Evolutionary conservation across 2,329 filamentous ascomycete species (phyloP), one percentile per base, ranked within the genome.

Genomic region (Aspergillus clavatus): DNA sequence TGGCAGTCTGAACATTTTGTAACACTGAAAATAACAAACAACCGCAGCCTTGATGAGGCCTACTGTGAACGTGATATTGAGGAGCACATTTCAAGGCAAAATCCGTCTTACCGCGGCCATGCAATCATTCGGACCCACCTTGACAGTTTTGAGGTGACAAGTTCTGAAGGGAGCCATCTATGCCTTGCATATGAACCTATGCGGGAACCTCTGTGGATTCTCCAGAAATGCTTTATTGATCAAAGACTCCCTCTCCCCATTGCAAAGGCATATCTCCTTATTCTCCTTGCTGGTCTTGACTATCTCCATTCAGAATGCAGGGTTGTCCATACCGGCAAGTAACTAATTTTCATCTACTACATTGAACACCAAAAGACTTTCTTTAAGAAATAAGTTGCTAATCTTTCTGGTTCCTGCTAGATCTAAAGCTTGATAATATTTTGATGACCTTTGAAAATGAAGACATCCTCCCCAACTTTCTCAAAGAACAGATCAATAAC

Each of bases 391-490:
- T 38, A 22, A 23, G n/a, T 21, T 22, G n/a, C 22, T 38, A 26
- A 12, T 26, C 5, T 14, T 31, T n/a, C 4, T 31, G 11, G 28
- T 29, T 7, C 5, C 16, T 28, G 7, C 4, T 14, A 57, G 68
- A 72, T 49, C 55, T 71, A 35, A 72, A 71, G 40, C 58, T 68
- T 0, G 61, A 65, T 37, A 72, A 72, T 44, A 67, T 71, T 22
- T 53, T 71, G 22, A 53, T 65, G 46, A 51, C 45, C 3, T 55
- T 66, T 11, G 53, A 61, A 16, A 43, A 56, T 23, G 33, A 23
- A 26, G 38, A 38, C 7, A 36, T 50, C 19, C 28, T 53, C 12
- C 12, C 33, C 12, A 38, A 37, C 3, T 54, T 54, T n/a, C 33
- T 53, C 4, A 63, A 63, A 21, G 44, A 51, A 5, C 53, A 62